Percentiles rank a stretch among this genome's conserved stretches.
These are phyloP conservation scores for Pelargonium nanum DNA, from an alignment of 345 rosid genomes.

Conservation along the genomic window DNA sequence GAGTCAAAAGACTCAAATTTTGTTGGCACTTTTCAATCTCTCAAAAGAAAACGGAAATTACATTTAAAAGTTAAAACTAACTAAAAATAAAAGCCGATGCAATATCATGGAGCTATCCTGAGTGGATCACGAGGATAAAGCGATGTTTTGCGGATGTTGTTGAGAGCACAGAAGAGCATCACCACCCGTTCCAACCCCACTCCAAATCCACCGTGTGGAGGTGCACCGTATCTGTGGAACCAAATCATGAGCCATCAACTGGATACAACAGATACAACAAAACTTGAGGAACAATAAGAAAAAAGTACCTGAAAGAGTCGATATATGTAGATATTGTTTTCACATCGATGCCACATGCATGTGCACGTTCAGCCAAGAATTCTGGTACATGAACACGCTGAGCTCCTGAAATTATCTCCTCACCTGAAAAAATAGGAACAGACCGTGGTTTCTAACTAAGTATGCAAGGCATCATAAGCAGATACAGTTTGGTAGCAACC, in stretches of 20 bases:
- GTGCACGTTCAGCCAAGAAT: constrained; percentile 58
- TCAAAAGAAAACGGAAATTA: too few species aligned
- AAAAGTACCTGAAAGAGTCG: constrained; percentile 71
- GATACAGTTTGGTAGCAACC: too few species aligned
- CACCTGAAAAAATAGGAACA: constrained; percentile 36
- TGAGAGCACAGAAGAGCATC: constrained; percentile 72
- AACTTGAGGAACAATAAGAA: neutral
- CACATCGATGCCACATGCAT: constrained; percentile 60
- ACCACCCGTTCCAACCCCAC: constrained; percentile 80
- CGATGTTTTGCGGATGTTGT: constrained; percentile 69
- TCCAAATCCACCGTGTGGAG: constrained; percentile 92
- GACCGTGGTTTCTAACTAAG: neutral
- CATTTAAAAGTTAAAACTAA: too few species aligned
- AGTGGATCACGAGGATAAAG: constrained; percentile 81
- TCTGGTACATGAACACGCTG: constrained; percentile 87
- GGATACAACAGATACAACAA: neutral
- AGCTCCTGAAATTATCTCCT: constrained; percentile 94
- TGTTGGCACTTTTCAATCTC: too few species aligned
- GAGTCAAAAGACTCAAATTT: too few species aligned
- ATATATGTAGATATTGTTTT: constrained; percentile 62
- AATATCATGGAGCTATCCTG: constrained; percentile 52
- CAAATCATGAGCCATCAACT: neutral
- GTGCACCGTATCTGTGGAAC: constrained; percentile 57
- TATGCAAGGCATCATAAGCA: too few species aligned
- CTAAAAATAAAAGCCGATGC: too few species aligned